Percentiles rank a stretch among this genome's conserved stretches.
Conservation (phyloP, 495 filamentous ascomycete species). For the Penicillium subrubescens region DNA sequence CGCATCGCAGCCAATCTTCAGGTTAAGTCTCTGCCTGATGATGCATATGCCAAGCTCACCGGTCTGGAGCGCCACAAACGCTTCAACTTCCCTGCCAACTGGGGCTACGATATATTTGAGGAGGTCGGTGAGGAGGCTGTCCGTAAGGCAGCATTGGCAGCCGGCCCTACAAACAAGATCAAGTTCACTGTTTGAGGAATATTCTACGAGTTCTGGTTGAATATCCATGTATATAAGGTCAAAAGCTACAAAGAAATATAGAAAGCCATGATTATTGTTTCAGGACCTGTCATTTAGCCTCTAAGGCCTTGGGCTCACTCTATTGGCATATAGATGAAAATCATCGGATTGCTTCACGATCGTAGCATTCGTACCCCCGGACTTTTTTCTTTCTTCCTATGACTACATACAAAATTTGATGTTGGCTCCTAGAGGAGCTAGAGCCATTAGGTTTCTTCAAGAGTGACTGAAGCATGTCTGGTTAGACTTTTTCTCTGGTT, state of each 20-base stretch:
- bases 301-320: not conserved
- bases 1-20: constrained; percentile 43
- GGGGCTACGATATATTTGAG: not conserved
- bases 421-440: too few species aligned
- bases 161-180: not conserved
- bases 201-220: not conserved
- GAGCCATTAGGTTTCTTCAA: too few species aligned
- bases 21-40: not conserved
- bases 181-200: not conserved
- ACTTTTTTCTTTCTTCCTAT: too few species aligned
- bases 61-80: not conserved
- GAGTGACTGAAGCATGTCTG: too few species aligned
- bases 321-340: too few species aligned
- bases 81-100: not conserved
- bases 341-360: too few species aligned
- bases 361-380: too few species aligned
- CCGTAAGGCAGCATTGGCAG: not conserved
- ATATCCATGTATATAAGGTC: not conserved
- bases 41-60: not conserved
- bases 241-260: not conserved
- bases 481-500: too few species aligned
- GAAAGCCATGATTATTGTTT: not conserved
- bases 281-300: not conserved
- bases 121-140: not conserved
- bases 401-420: too few species aligned